Evolutionary conservation across 2,329 filamentous ascomycete genomes (phyloP).

Genomic region (Ascochyta viciae-villosae): DNA sequence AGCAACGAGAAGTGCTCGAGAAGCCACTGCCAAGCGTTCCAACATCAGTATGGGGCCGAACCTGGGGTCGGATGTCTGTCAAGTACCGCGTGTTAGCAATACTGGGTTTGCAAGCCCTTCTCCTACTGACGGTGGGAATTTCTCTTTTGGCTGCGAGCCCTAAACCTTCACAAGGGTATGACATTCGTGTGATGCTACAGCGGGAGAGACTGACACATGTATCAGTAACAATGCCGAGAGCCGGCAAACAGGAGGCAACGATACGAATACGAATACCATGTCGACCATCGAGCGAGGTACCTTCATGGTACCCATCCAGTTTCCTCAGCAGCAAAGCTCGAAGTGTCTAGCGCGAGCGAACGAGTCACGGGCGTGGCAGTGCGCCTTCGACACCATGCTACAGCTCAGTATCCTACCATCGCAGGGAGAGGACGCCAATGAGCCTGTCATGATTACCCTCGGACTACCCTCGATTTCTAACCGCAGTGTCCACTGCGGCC

Average conservation of each 20-base stretch:
- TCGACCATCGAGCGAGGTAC: constrained; percentile 27
- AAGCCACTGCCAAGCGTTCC: constrained; percentile 39
- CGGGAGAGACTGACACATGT: neutral
- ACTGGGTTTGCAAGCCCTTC: constrained; percentile 27
- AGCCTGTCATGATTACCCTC: constrained; percentile 27
- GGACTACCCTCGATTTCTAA: constrained; percentile 7
- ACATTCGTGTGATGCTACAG: neutral
- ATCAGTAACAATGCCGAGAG: neutral
- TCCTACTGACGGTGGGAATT: constrained; percentile 27
- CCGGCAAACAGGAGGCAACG: constrained; percentile 4
- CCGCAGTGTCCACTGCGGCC: constrained; percentile 24
- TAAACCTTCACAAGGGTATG: constrained; percentile 17
- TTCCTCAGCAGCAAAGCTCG: constrained; percentile 34
- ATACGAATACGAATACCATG: neutral
- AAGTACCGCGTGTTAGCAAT: constrained; percentile 32
- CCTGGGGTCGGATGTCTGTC: constrained; percentile 33
- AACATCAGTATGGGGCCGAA: constrained; percentile 26
- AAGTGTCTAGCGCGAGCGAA: constrained; percentile 34
- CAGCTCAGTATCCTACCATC: constrained; percentile 32
- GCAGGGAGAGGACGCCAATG: constrained; percentile 3
- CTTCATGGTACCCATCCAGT: constrained; percentile 27
- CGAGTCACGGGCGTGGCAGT: constrained; percentile 37
- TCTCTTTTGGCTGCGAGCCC: constrained; percentile 21
- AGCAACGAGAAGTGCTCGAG: constrained; percentile 8
- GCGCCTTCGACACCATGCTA: constrained; percentile 25